These are phyloP conservation scores for Leishmania tropica DNA, from an alignment of 208 protist species.

Conservation along the genomic window DNA sequence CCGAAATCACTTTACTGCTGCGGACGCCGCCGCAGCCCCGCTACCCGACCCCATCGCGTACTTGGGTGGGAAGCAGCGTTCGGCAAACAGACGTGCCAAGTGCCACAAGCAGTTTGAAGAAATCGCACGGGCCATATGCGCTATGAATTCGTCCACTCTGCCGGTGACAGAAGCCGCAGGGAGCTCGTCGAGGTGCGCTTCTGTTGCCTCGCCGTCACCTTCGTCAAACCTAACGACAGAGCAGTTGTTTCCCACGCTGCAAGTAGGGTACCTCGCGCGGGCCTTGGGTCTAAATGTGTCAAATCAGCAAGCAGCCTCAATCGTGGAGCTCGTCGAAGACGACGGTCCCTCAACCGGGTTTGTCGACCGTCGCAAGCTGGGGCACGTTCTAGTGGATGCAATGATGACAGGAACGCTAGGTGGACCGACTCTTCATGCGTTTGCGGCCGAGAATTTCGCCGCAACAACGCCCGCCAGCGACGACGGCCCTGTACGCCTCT, in stretches of 20 bases:
- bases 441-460: not conserved
- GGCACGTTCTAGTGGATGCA: constrained; percentile 69
- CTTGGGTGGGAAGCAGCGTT: constrained; percentile 27
- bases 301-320: constrained; percentile 50
- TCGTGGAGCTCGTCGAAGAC: constrained; percentile 80
- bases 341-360: constrained; percentile 59
- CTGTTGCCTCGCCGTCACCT: constrained; percentile 9
- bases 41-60: constrained; percentile 25
- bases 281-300: constrained; percentile 87
- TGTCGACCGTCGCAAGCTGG: constrained; percentile 52
- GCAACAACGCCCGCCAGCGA: not conserved
- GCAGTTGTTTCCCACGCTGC: constrained; percentile 57
- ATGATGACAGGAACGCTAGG: constrained; percentile 75
- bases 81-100: constrained; percentile 9
- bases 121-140: constrained; percentile 31
- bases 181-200: not conserved
- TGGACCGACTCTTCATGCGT: constrained; percentile 34
- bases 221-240: not conserved
- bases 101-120: constrained; percentile 38
- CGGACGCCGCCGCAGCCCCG: not conserved
- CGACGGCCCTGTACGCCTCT: not conserved
- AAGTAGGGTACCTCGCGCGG: constrained; percentile 81
- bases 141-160: constrained; percentile 17
- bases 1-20: not conserved
- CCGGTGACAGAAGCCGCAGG: not conserved